These are phyloP conservation scores for Raffaelea deltoideospora DNA, from an alignment of 2,329 filamentous ascomycete species.

Conservation along the genomic window DNA sequence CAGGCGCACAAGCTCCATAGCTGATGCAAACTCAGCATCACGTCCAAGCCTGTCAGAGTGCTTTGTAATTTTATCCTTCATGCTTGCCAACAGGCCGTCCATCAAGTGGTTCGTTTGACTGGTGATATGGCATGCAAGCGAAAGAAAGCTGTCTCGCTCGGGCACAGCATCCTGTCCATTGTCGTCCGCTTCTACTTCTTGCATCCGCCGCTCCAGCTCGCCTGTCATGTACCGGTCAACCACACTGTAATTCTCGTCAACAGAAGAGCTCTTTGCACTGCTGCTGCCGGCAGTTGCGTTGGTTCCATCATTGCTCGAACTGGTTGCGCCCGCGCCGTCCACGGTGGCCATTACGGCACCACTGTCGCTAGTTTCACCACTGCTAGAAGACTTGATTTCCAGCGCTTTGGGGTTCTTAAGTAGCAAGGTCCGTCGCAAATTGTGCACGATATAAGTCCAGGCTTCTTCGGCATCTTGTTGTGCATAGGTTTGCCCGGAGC, in stretches of 20 bases:
- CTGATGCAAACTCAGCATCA: slow-evolving; percentile 77
- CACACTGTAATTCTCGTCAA: no score
- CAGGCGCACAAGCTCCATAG: slow-evolving; percentile 73
- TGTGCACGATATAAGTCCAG: slow-evolving; percentile 86
- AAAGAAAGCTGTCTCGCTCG: slow-evolving; percentile 65
- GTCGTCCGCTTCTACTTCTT: slow-evolving; percentile 31
- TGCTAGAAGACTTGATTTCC: no score
- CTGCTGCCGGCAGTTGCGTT: background rate
- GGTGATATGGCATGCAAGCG: slow-evolving; percentile 93
- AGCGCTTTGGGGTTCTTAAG: no score
- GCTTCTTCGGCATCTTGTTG: slow-evolving; percentile 98
- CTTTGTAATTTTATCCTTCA: slow-evolving; percentile 88
- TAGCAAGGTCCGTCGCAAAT: slow-evolving; percentile 64
- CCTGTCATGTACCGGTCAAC: slow-evolving; percentile 56
- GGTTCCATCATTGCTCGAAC: background rate
- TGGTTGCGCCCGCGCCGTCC: slow-evolving; percentile 4
- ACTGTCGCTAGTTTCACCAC: no score
- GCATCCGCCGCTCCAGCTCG: slow-evolving; percentile 54
- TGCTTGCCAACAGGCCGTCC: slow-evolving; percentile 69
- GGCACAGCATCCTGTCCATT: slow-evolving; percentile 59
- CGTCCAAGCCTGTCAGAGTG: slow-evolving; percentile 61
- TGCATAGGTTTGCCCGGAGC: slow-evolving; percentile 70
- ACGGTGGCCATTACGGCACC: no score
- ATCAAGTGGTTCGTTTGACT: slow-evolving; percentile 74
- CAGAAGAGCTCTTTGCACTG: no score